Evolutionary conservation across 2,329 filamentous ascomycete genomes (phyloP), one percentile per base, ranked within the genome.

Genomic region (Diplodia seriata): DNA sequence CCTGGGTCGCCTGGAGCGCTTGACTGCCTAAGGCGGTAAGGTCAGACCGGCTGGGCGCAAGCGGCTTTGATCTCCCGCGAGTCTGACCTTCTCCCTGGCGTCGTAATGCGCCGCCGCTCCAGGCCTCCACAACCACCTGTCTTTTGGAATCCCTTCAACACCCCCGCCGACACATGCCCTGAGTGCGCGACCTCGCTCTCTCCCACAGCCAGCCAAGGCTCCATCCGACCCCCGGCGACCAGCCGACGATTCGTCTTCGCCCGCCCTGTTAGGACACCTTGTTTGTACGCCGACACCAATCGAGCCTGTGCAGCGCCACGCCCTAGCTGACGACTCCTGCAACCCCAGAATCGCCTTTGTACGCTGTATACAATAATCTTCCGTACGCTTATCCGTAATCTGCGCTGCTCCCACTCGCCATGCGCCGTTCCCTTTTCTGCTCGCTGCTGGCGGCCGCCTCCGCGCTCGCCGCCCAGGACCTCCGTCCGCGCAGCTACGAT

Each of bases 401-500:
- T 15, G 49, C 26, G 40, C 53, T n/a, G n/a, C 40, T 4, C 12
- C 3, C n/a, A 3, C 11, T 51, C 69, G 72, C 71, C 69, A 78
- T 80, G 78, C 78, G 78, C 72, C 65, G 82, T 69, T 82, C 85
- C 69, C 73, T 87, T 64, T 74, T 90, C 66, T 77, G 73, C 69
- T 72, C 73, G 68, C 74, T 79, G 71, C 74, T 79, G 65, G 76
- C 77, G 38, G 75, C 75, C 51, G 75, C 78, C 47, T 75, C 75
- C 53, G 75, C 78, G 31, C 71, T 74, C 68, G 71, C 75, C 68
- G 73, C 74, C 54, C 72, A 76, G 23, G 74, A 72, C 71, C 43
- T 75, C 74, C 82, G 84, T 61, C 82, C 85, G 70, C 90, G 91
- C 73, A 86, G 95, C 76, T 92, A 96, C 83, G 86, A 91, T 61